Evolutionary conservation across 306 rosid species (phyloP).

Genomic region (Pachyrhizus erosus): DNA sequence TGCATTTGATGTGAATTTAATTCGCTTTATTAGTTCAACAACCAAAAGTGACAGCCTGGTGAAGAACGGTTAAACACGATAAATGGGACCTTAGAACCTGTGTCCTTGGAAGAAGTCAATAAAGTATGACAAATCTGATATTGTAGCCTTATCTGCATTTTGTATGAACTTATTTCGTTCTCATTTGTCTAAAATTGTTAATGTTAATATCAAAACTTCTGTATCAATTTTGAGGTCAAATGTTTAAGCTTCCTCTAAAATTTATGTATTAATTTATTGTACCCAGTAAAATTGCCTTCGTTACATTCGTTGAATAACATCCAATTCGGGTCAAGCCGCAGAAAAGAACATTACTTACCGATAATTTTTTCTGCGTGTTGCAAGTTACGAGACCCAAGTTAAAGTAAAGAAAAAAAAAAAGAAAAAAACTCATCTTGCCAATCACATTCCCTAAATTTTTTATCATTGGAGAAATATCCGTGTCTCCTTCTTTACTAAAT

Average conservation of each 20-base stretch:
- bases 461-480: neutral
- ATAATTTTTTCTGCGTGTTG: neutral
- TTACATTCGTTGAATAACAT: too few relatives aligned
- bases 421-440: neutral
- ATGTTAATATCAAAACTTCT: conserved; percentile 19
- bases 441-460: neutral
- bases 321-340: neutral
- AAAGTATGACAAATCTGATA: conserved; percentile 69
- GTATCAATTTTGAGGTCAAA: conserved; percentile 10
- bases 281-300: neutral
- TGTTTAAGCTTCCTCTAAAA: neutral
- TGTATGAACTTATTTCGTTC: neutral
- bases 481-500: neutral
- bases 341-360: neutral
- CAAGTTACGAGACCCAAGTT: neutral
- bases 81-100: conserved; percentile 74
- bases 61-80: conserved; percentile 45
- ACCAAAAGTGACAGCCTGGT: conserved; percentile 17
- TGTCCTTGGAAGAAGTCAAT: conserved; percentile 72
- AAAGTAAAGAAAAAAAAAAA: neutral
- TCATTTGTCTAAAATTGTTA: neutral
- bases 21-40: conserved; percentile 33
- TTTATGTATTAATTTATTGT: neutral
- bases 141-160: conserved; percentile 63
- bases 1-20: conserved; percentile 41